phyloP scores from a whole-genome alignment of 768 basidiomycete genomes.

The Termitomyces sp. region DNA sequence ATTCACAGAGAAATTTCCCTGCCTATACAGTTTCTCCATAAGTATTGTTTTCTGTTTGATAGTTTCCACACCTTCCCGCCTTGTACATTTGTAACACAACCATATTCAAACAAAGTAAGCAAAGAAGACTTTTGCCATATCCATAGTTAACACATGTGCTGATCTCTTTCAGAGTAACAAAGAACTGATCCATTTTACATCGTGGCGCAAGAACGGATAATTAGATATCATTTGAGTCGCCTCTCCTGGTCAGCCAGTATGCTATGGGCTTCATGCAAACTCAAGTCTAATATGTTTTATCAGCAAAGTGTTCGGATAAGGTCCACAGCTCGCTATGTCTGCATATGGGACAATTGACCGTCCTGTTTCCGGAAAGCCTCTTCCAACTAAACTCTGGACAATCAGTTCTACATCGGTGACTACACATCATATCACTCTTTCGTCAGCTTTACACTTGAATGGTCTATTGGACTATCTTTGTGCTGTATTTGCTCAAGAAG shows the following conservation, averaged over 20 bases:
- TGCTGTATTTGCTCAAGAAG: conserved; percentile 60
- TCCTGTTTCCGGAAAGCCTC: conserved; percentile 18
- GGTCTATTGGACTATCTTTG: conserved; percentile 60
- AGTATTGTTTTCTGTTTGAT: not conserved
- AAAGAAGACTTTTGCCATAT: not conserved
- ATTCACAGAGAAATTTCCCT: not conserved
- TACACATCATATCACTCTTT: conserved; percentile 48
- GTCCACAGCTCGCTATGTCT: conserved; percentile 42
- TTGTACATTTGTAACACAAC: not conserved
- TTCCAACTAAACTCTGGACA: conserved; percentile 46
- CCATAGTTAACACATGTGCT: not conserved
- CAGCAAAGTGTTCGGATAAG: not conserved
- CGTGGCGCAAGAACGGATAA: too few species aligned
- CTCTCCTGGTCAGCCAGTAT: not conserved
- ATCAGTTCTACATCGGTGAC: conserved; percentile 29
- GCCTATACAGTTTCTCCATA: not conserved
- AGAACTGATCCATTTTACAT: not conserved
- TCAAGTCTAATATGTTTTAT: not conserved
- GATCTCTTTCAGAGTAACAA: not conserved
- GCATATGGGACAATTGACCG: conserved; percentile 65
- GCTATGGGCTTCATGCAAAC: not conserved
- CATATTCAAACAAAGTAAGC: not conserved
- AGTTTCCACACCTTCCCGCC: not conserved
- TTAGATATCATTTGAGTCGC: not conserved
- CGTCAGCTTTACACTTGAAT: conserved; percentile 29